Conservation (phyloP, 495 filamentous ascomycete genomes). For the Talaromyces adpressus region DNA sequence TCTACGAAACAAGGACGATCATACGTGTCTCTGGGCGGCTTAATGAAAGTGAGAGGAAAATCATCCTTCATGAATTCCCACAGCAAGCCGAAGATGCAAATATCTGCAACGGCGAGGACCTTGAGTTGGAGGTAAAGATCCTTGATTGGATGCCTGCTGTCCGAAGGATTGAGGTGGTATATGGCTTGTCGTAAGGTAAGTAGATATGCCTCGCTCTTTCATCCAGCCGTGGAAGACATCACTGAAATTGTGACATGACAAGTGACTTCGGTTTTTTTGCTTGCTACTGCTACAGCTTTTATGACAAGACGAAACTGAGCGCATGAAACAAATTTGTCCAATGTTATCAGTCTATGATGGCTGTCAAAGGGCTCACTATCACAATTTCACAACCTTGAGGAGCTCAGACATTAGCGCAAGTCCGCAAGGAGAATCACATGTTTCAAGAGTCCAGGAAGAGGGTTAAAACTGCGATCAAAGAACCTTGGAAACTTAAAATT, state of each 20-base stretch:
- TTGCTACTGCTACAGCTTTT: not conserved
- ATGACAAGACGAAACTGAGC: not conserved
- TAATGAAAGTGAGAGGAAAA: not conserved
- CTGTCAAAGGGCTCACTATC: not conserved
- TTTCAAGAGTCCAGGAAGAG: not conserved
- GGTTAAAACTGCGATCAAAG: no score
- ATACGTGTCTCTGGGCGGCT: not conserved
- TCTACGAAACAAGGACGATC: not conserved
- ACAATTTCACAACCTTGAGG: not conserved
- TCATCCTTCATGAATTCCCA: not conserved
- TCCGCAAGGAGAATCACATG: not conserved
- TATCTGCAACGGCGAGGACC: not conserved
- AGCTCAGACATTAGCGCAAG: not conserved
- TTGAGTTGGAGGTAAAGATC: not conserved
- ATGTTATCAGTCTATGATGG: not conserved
- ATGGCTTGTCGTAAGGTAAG: not conserved
- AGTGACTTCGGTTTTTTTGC: not conserved
- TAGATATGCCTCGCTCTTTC: not conserved
- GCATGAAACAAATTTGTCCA: not conserved
- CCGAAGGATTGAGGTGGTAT: not conserved
- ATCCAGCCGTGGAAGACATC: not conserved
- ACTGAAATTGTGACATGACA: not conserved
- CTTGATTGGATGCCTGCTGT: not conserved
- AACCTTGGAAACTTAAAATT: no score
- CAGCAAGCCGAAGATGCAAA: not conserved